Percentiles rank a stretch among this genome's conserved stretches.
Evolutionary conservation across 176 grass and related monocot genomes (phyloP).

Genomic region (Pontederia paniculata): DNA sequence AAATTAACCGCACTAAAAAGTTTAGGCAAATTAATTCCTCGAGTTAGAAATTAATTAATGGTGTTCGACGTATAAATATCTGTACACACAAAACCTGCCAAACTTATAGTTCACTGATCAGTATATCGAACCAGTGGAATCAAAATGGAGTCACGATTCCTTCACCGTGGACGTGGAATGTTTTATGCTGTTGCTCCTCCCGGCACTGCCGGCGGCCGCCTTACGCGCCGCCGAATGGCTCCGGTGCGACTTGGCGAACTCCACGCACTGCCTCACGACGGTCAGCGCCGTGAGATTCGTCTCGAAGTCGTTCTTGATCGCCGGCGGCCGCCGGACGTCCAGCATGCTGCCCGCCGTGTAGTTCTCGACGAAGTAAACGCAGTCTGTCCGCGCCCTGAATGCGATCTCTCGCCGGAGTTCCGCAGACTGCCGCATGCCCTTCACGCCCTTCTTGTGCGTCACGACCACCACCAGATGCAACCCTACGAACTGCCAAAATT

Average conservation of each 20-base stretch:
- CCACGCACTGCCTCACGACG: constrained; percentile 70
- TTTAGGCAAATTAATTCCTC: no score
- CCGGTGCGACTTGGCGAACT: constrained; percentile 65
- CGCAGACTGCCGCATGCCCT: constrained; percentile 45
- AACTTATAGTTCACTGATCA: no score
- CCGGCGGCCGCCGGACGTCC: constrained; percentile 33
- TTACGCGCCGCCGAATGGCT: constrained; percentile 3
- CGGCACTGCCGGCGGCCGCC: no score
- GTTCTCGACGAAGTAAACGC: constrained; percentile 86
- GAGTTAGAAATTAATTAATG: no score
- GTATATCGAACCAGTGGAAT: no score
- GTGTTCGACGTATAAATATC: no score
- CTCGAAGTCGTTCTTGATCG: constrained; percentile 63
- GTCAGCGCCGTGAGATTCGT: constrained; percentile 61
- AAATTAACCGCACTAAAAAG: no score
- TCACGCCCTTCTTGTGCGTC: constrained; percentile 74
- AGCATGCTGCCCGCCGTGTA: constrained; percentile 38
- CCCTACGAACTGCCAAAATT: constrained; percentile 22
- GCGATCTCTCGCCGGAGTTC: constrained; percentile 61
- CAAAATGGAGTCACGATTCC: no score
- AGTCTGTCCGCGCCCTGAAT: constrained; percentile 63
- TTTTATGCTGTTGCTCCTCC: no score
- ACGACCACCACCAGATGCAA: constrained; percentile 66
- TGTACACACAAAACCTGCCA: no score
- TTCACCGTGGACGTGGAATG: no score